Evolutionary conservation across 352 stramenopile genomes (phyloP).

Genomic region (Aphanomyces cochlioides): DNA sequence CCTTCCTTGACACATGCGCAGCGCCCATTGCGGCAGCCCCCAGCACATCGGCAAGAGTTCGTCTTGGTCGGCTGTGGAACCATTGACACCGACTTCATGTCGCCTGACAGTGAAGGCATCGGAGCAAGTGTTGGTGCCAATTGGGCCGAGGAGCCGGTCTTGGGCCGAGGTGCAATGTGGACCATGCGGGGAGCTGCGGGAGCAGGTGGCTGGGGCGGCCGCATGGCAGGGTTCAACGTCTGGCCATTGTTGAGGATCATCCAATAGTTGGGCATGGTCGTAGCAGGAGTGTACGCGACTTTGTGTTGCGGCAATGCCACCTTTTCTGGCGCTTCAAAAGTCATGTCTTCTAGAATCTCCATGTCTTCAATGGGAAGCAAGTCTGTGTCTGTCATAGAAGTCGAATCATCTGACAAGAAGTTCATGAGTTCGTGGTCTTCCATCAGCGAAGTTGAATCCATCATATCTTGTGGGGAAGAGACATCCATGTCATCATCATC

Average conservation of each 20-base stretch:
- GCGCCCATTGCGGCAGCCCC: conserved; percentile 72
- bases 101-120: neutral
- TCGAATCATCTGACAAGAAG: conserved; percentile 39
- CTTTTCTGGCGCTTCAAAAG: neutral
- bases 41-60: conserved; percentile 75
- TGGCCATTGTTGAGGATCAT: conserved; percentile 77
- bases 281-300: conserved; percentile 56
- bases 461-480: conserved; percentile 1
- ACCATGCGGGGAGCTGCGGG: conserved; percentile 49
- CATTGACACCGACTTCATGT: conserved; percentile 16
- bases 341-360: conserved; percentile 27
- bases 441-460: conserved; percentile 23
- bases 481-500: conserved; percentile 33
- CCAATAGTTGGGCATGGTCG: conserved; percentile 81
- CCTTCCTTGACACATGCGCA: conserved; percentile 81
- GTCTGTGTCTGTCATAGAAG: conserved; percentile 52
- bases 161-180: conserved; percentile 72
- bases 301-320: conserved; percentile 3
- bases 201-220: neutral
- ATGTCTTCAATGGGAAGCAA: conserved; percentile 59
- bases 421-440: conserved; percentile 34
- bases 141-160: neutral
- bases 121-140: conserved; percentile 8
- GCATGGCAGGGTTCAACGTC: conserved; percentile 29
- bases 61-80: conserved; percentile 16